Conservation (phyloP, 2,329 filamentous ascomycete species). For the Xylariaceae sp. region DNA sequence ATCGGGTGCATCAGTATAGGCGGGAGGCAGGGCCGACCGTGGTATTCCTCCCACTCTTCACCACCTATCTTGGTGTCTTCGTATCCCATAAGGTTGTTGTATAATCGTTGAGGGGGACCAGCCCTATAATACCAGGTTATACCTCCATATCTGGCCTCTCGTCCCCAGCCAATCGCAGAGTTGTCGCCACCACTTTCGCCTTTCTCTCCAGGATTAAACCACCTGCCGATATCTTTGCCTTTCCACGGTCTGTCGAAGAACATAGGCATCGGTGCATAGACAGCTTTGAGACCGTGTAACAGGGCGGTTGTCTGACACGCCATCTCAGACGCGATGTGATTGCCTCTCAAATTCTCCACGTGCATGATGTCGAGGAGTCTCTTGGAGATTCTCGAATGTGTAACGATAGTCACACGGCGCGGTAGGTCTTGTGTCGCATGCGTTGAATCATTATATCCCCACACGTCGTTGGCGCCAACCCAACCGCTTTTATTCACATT, state of each 20-base stretch:
- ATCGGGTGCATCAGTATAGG: slow-evolving; percentile 57
- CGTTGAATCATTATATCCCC: slow-evolving; percentile 55
- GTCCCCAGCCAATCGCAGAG: slow-evolving; percentile 57
- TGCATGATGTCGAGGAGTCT: slow-evolving; percentile 73
- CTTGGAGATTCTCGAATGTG: slow-evolving; percentile 69
- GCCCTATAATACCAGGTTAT: slow-evolving; percentile 60
- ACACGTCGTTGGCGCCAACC: slow-evolving; percentile 65
- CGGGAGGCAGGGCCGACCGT: slow-evolving; percentile 56
- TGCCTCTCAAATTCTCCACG: slow-evolving; percentile 66
- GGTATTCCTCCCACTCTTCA: slow-evolving; percentile 49
- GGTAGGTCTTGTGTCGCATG: slow-evolving; percentile 56
- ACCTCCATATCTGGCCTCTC: slow-evolving; percentile 55
- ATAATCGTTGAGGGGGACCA: slow-evolving; percentile 53
- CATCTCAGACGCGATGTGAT: slow-evolving; percentile 79
- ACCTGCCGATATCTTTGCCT: slow-evolving; percentile 48
- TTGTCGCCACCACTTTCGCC: slow-evolving; percentile 52
- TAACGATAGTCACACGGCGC: slow-evolving; percentile 73
- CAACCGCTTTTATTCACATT: slow-evolving; percentile 69
- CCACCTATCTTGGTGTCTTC: slow-evolving; percentile 53
- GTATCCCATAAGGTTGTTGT: slow-evolving; percentile 62
- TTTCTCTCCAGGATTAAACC: slow-evolving; percentile 57
- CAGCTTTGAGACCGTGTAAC: slow-evolving; percentile 74
- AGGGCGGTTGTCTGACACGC: slow-evolving; percentile 69
- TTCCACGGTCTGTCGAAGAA: slow-evolving; percentile 74
- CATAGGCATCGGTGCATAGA: slow-evolving; percentile 74